These are phyloP conservation scores for Senecio squalidus DNA, from an alignment of 140 eudicot genomes.

Conservation along the genomic window DNA sequence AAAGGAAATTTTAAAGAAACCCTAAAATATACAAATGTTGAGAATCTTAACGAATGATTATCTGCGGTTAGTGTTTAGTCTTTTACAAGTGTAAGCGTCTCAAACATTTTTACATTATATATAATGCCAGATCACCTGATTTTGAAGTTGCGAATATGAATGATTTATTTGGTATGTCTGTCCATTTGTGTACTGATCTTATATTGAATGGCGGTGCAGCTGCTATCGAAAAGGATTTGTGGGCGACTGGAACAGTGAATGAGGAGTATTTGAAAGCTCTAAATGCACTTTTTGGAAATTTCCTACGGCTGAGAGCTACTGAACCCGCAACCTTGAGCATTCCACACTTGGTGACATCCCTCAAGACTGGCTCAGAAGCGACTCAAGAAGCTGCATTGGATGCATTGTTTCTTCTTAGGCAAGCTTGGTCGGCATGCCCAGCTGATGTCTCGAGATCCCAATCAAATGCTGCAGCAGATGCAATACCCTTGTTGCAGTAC, in stretches of 20 bases:
- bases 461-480: conserved; percentile 98
- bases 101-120: no score
- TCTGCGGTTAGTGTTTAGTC: no score
- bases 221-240: conserved; percentile 90
- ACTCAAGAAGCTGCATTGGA: conserved; percentile 99
- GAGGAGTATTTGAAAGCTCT: conserved; percentile 96
- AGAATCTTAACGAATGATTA: no score
- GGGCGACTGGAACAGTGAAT: conserved; percentile 94
- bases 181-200: not conserved
- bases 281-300: conserved; percentile 87
- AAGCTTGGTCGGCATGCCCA: conserved; percentile 99
- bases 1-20: no score
- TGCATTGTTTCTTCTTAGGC: conserved; percentile 84
- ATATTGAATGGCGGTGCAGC: conserved; percentile 43
- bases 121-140: not conserved
- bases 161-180: conserved; percentile 9
- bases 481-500: conserved; percentile 91
- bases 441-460: conserved; percentile 98
- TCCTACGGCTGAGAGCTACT: conserved; percentile 91
- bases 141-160: not conserved
- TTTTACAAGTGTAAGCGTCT: not conserved
- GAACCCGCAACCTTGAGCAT: conserved; percentile 98
- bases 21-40: no score
- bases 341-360: conserved; percentile 90
- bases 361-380: conserved; percentile 93